phyloP scores from a whole-genome alignment of 1,284 basidiomycete species.

The Agaricales sp. region DNA sequence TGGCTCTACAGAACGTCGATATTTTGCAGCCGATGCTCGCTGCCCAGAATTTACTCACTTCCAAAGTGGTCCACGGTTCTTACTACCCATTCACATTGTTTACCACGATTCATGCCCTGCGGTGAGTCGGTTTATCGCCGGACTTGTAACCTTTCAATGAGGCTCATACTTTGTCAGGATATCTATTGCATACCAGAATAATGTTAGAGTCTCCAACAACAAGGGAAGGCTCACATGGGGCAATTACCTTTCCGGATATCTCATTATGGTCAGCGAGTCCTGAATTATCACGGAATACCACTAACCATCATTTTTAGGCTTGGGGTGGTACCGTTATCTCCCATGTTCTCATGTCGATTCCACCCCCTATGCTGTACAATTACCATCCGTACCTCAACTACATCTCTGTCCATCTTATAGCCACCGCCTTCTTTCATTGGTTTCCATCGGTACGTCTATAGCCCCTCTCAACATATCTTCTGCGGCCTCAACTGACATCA shows the following conservation, averaged over 20 bases:
- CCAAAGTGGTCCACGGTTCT: background rate
- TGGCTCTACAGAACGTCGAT: no score
- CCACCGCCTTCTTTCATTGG: constrained; percentile 28
- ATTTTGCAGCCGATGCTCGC: background rate
- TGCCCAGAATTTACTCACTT: background rate
- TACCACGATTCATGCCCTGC: background rate
- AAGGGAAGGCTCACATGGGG: constrained; percentile 23
- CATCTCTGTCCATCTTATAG: constrained; percentile 27
- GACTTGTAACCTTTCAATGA: no score
- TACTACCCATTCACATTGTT: background rate
- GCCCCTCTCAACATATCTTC: no score
- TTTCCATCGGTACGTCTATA: constrained; percentile 24
- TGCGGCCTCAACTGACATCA: constrained; percentile 3
- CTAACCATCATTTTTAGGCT: constrained; percentile 17
- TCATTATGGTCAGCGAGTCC: constrained; percentile 27
- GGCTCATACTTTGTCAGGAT: no score
- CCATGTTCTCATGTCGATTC: constrained; percentile 29
- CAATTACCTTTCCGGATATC: constrained; percentile 31
- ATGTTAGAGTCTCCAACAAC: background rate
- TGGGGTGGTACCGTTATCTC: constrained; percentile 36
- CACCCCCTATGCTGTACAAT: constrained; percentile 35
- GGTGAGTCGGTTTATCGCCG: no score
- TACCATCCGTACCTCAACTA: constrained; percentile 34
- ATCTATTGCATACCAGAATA: background rate
- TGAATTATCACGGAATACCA: background rate